A percentile compares a stretch with the other conserved stretches of the same genome.
phyloP scores from a whole-genome alignment of 164 flowering plant species.

The Magnolia kwangsiensis region DNA sequence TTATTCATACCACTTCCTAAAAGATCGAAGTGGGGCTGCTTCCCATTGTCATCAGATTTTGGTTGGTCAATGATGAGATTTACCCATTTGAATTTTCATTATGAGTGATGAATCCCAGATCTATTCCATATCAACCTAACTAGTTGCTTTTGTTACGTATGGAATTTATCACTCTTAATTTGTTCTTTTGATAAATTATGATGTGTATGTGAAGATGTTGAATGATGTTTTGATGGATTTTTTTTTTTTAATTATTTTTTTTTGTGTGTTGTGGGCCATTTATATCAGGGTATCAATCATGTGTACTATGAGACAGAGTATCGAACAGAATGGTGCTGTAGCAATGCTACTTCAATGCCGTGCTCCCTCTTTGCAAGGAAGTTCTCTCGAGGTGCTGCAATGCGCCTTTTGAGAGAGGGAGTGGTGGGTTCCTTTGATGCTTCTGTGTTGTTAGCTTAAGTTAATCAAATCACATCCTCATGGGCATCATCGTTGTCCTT shows the following conservation, averaged over 20 bases:
- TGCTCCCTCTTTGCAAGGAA: constrained; percentile 91
- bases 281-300: constrained; percentile 65
- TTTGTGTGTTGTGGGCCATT: background rate
- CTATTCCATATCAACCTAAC: too few species aligned
- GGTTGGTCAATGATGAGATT: too few species aligned
- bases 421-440: constrained; percentile 38
- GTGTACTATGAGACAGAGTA: constrained; percentile 73
- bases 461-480: background rate
- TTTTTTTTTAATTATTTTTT: background rate
- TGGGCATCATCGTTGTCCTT: background rate
- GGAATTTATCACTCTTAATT: too few species aligned
- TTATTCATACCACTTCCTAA: too few species aligned
- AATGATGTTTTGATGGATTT: background rate
- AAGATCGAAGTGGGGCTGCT: too few species aligned
- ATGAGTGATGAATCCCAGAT: too few species aligned
- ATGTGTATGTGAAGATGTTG: too few species aligned
- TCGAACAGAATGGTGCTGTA: constrained; percentile 85
- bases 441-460: constrained; percentile 17
- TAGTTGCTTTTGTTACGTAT: too few species aligned
- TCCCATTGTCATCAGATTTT: too few species aligned
- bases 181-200: too few species aligned
- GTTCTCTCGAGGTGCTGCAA: constrained; percentile 79
- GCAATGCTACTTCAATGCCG: constrained; percentile 49
- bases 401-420: constrained; percentile 76
- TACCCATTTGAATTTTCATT: too few species aligned